Base-by-base conservation (phyloP, 2,329 filamentous ascomycete genomes). In the Colletotrichum ledebouriae region DNA sequence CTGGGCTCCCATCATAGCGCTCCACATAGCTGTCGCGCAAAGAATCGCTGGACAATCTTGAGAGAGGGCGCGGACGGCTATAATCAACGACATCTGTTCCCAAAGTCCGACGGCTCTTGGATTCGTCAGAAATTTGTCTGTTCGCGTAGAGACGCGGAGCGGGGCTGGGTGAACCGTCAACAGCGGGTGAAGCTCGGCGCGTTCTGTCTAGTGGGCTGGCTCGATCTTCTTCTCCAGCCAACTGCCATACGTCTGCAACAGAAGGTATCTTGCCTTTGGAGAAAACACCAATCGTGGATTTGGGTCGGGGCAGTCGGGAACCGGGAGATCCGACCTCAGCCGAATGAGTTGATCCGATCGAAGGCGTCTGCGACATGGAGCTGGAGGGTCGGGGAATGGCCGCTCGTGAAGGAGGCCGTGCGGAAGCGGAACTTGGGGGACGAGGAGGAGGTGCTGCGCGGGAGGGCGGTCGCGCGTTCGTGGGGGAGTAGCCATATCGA, bases 151-250 rank as follows among this genome's bases (percentile, higher is more conserved):
- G 73, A 37, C 85, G 77, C 2, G 85, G 85, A 1, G 85, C 85
- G 0, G 85, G 85, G 62, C 85, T 87, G 1, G 85, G 85, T 2
- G 84, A 86, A 17, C 80, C 84, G 67, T 82, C 81, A 74, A 72
- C 67, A 33, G 75, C 50, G 11, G 70, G 65, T 13, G 73, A 68
- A 11, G 61, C 34, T 52, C 72, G 6, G 74, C 74, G 41, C 73
- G 74, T 59, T 79, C 78, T 39, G 72, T 72, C 41, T 73, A 75
- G 4, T 77, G 80, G 46, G 76, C 65, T 50, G 62, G 73, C 55
- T 69, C 73, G 37, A 6, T 70, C 73, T 37, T 75, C 75, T 39
- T 78, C 77, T 61, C 79, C 77, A n/a, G 76, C 78, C 73, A 78
- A 72, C 44, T 71, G 73, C 72, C 80, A 83, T 6, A 84, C 83